Conservation (phyloP, 306 rosid species). For the Carpinus viminea region DNA sequence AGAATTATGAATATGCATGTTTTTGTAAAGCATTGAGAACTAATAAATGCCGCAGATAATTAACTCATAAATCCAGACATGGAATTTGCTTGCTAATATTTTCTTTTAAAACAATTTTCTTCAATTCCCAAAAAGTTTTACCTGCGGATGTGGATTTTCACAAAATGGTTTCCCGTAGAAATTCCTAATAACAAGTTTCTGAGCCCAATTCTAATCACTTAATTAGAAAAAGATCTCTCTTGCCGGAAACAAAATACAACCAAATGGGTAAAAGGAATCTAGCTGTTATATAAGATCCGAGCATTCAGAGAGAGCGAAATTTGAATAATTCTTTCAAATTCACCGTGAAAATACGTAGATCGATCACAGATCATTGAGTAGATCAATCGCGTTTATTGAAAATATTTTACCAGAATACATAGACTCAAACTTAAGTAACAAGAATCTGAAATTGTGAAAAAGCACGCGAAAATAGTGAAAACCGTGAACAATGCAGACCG, state of each 20-base stretch:
- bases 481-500: not conserved
- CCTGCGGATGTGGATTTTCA: not conserved
- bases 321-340: not conserved
- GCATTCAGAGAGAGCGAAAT: not conserved
- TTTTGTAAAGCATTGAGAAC: not conserved
- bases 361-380: conserved; percentile 36
- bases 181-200: no score
- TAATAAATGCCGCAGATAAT: not conserved
- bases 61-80: not conserved
- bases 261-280: not conserved
- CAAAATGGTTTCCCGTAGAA: not conserved
- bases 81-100: not conserved
- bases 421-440: not conserved
- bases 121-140: not conserved
- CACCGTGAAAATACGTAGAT: conserved; percentile 15
- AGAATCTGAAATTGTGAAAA: not conserved
- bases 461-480: not conserved
- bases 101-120: not conserved
- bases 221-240: not conserved
- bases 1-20: not conserved
- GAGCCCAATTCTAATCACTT: not conserved
- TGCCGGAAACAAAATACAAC: not conserved
- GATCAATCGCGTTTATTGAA: conserved; percentile 3
- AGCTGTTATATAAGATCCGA: not conserved
- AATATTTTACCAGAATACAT: not conserved